Evolutionary conservation across 305 asterid genomes (phyloP), one percentile per base, ranked within the genome.

Genomic region (Fraxinus greggii): DNA sequence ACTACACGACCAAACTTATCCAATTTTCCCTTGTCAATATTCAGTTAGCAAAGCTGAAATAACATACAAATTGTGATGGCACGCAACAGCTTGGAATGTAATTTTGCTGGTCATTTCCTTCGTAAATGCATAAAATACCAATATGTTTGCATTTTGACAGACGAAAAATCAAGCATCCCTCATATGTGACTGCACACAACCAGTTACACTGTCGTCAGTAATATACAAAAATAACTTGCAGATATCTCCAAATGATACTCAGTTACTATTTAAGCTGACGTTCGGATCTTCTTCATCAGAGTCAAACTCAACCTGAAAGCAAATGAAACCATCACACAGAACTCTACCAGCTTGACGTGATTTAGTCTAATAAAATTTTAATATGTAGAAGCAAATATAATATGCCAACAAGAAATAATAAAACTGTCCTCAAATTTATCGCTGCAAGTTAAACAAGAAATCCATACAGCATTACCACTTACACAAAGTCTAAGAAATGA

Each of bases 241-340:
- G 56, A 77, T 28, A 35, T 26, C 40, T 59, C 77, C 35, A 24
- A 79, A 79, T 54, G 7, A 38, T 56, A 45, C 12, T 81, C 7
- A 32, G 63, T 80, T 33, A 78, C 76, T 80, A n/a, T 85, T 86
- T 51, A 82, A 88, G 85, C 82, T 88, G 40, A 86, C 33, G 48
- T 93, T 93, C 13, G 97, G 97, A 86, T 93, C 95, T 86, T 93
- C 98, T 86, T 93, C 98, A 76, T 91, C 97, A 17, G 97, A 93
- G 82, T 92, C 98, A 78, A 93, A 93, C 84, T 93, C 97, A 17
- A 88, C 98, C 97, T 92, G 89, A 87, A 87, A 85, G 33, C 81
- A 78, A 79, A 65, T 79, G 19, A 86, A 80, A 51, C 29, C 51
- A 77, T 59, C 31, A 81, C 48, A 48, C 17, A 80, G n/a, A 21